Percentiles rank a stretch among this genome's conserved stretches.
phyloP scores from a whole-genome alignment of 2,329 filamentous ascomycete species.

The Colletotrichum cuscutae region DNA sequence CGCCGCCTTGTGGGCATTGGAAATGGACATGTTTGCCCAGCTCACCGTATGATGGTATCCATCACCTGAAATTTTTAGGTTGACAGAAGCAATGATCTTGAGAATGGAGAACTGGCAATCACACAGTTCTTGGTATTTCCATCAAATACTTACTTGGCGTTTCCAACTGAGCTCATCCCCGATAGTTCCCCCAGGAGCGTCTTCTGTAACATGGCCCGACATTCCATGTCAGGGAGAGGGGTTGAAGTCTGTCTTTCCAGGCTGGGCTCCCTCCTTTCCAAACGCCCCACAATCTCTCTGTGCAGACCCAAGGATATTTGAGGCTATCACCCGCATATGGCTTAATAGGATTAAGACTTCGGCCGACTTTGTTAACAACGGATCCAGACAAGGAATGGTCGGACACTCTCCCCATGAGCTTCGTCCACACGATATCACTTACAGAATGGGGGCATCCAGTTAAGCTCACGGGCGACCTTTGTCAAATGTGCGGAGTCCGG shows the following conservation, averaged over 20 bases:
- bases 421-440: slow-evolving; percentile 6
- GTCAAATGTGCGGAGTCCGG: not conserved
- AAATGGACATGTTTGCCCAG: not conserved
- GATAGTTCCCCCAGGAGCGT: not conserved
- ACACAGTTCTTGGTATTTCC: not conserved
- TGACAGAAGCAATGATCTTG: no score
- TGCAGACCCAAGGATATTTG: not conserved
- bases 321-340: not conserved
- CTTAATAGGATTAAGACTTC: not conserved
- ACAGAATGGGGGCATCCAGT: not conserved
- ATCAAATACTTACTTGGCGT: no score
- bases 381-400: not conserved
- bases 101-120: not conserved
- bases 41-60: slow-evolving; percentile 7
- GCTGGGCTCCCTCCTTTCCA: not conserved
- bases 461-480: slow-evolving; percentile 12
- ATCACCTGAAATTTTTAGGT: slow-evolving; percentile 8
- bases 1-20: not conserved
- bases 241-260: not conserved
- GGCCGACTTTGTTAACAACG: not conserved
- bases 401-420: slow-evolving; percentile 7
- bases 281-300: not conserved
- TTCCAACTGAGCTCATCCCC: not conserved
- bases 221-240: not conserved
- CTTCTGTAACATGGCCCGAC: not conserved